phyloP scores from a whole-genome alignment of 495 filamentous ascomycete genomes.

The Pseudevernia furfuracea region DNA sequence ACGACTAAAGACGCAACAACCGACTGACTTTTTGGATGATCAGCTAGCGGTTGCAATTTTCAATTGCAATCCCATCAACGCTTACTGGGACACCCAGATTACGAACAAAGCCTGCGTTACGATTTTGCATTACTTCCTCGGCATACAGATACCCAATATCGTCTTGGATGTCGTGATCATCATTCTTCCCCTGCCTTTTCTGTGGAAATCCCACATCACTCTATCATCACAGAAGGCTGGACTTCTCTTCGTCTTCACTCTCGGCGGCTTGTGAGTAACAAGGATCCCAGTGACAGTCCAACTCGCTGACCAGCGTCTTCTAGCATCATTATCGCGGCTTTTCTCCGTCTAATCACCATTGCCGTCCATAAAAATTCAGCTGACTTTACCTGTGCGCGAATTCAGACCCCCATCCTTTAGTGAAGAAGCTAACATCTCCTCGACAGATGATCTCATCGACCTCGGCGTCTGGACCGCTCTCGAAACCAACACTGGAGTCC shows the following conservation, averaged over 20 bases:
- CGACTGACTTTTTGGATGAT: too few relatives aligned
- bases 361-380: slow-evolving; percentile 4
- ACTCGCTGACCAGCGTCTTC: background rate
- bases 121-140: slow-evolving; percentile 31
- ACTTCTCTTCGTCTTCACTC: slow-evolving; percentile 18
- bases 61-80: slow-evolving; percentile 30
- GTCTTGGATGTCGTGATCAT: slow-evolving; percentile 38
- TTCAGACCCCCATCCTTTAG: too few relatives aligned
- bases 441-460: slow-evolving; percentile 15
- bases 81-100: slow-evolving; percentile 11
- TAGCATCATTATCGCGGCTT: slow-evolving; percentile 30
- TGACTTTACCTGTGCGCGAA: slow-evolving; percentile 13
- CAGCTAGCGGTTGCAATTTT: slow-evolving; percentile 32
- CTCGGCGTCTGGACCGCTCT: slow-evolving; percentile 36
- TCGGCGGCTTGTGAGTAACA: slow-evolving; percentile 24
- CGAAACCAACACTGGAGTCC: slow-evolving; percentile 38
- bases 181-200: slow-evolving; percentile 43
- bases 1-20: too few relatives aligned
- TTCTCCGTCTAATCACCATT: slow-evolving; percentile 28
- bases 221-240: slow-evolving; percentile 30
- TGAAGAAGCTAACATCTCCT: slow-evolving; percentile 5
- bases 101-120: slow-evolving; percentile 32
- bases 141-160: slow-evolving; percentile 39
- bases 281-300: background rate
- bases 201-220: slow-evolving; percentile 39